Evolutionary conservation across 352 stramenopile species (phyloP).

Genomic region (Pythium sukuiense): DNA sequence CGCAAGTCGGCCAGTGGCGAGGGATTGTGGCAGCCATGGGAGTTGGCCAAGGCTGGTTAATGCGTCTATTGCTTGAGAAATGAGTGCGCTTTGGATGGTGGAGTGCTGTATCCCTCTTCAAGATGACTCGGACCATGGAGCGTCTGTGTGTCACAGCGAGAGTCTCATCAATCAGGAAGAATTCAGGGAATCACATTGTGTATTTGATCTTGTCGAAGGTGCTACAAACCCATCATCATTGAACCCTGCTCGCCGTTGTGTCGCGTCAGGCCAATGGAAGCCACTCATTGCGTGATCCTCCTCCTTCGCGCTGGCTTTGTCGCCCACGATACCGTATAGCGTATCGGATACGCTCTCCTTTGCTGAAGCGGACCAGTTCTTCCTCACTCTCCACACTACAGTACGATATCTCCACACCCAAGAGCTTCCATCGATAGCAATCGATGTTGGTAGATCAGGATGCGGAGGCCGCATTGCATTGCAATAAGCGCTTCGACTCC

Average conservation of each 20-base stretch:
- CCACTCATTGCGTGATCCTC: neutral
- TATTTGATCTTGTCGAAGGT: no score
- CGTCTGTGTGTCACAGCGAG: neutral
- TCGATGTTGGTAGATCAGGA: no score
- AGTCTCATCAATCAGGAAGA: neutral
- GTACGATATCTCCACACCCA: neutral
- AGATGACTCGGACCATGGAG: no score
- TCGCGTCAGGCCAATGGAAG: neutral
- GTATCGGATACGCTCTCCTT: neutral
- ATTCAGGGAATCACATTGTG: conserved; percentile 8
- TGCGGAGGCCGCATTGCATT: no score
- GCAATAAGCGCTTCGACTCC: no score
- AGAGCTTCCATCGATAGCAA: neutral
- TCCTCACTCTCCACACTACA: neutral
- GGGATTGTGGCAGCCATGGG: conserved; percentile 75
- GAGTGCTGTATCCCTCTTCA: neutral
- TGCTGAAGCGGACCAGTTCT: neutral
- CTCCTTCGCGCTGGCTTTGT: conserved; percentile 1
- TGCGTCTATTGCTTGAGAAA: neutral
- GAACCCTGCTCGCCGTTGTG: conserved; percentile 6
- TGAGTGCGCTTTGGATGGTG: neutral
- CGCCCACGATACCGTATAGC: neutral
- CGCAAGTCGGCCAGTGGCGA: conserved; percentile 46
- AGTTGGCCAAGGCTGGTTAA: conserved; percentile 56
- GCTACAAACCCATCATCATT: conserved; percentile 19